These are phyloP conservation scores for Dentipellis sp. DNA, from an alignment of 768 basidiomycete genomes.

Conservation along the genomic window DNA sequence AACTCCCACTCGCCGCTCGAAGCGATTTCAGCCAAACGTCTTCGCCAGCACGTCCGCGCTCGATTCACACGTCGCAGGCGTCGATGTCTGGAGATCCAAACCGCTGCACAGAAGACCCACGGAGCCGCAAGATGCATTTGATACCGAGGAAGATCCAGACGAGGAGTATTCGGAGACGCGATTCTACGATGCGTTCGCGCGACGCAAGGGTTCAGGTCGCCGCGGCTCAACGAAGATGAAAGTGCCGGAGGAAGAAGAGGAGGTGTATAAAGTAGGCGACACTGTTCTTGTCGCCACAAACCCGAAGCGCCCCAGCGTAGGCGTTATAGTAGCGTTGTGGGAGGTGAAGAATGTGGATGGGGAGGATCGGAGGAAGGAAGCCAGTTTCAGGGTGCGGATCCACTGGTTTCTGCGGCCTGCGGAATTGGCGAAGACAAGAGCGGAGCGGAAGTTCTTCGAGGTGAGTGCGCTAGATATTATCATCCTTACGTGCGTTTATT, in stretches of 20 bases:
- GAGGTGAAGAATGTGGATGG: constrained; percentile 30
- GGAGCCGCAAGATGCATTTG: constrained; percentile 9
- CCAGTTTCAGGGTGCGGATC: constrained; percentile 45
- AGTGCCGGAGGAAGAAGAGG: constrained; percentile 3
- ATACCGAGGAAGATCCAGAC: constrained; percentile 6
- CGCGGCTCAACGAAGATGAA: not conserved
- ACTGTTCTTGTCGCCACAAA: constrained; percentile 50
- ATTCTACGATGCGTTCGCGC: constrained; percentile 7
- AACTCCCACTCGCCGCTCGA: constrained; percentile 9
- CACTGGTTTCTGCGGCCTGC: constrained; percentile 72
- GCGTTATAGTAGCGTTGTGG: constrained; percentile 67
- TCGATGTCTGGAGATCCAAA: constrained; percentile 7
- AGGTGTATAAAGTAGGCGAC: constrained; percentile 50
- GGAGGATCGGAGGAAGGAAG: constrained; percentile 21
- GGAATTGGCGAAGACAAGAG: constrained; percentile 52
- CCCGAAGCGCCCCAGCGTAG: constrained; percentile 47
- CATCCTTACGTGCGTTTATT: not conserved
- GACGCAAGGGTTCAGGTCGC: not conserved
- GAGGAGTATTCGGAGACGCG: not conserved
- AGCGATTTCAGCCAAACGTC: constrained; percentile 11
- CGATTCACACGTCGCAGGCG: not conserved
- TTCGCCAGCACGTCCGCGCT: not conserved
- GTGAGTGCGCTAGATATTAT: constrained; percentile 27
- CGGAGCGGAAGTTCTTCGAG: constrained; percentile 48
- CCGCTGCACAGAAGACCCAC: constrained; percentile 9